phyloP scores from a whole-genome alignment of 2,329 filamentous ascomycete genomes.

The Phialophora verrucosa region DNA sequence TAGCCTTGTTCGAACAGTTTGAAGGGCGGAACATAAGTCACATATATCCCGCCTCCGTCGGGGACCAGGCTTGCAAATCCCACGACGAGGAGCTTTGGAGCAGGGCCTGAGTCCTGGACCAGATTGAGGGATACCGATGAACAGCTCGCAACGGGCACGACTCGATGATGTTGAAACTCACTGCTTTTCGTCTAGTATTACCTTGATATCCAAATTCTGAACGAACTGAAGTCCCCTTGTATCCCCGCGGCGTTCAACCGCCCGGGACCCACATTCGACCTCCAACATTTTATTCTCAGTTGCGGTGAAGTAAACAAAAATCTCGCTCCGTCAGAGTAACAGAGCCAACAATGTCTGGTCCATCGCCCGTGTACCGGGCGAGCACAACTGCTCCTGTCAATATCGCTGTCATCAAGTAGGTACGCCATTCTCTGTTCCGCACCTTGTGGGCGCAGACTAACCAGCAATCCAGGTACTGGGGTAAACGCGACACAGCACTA shows the following conservation, averaged over 20 bases:
- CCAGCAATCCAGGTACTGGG: constrained; percentile 74
- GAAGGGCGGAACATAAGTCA: background rate
- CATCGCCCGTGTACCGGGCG: constrained; percentile 72
- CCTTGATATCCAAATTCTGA: background rate
- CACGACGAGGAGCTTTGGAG: background rate
- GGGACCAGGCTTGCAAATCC: background rate
- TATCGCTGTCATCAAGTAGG: constrained; percentile 43
- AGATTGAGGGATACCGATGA: background rate
- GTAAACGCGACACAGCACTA: constrained; percentile 89
- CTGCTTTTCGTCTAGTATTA: background rate
- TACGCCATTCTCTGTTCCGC: constrained; percentile 34
- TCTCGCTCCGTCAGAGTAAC: background rate
- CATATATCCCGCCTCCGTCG: background rate
- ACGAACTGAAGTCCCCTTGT: background rate
- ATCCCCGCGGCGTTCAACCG: no score
- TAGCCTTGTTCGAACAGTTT: background rate
- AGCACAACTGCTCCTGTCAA: constrained; percentile 80
- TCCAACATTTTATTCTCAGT: constrained; percentile 7
- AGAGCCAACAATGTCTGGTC: constrained; percentile 33
- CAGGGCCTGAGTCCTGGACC: background rate
- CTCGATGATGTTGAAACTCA: background rate
- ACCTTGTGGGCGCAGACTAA: background rate
- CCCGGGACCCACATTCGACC: background rate
- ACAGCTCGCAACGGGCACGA: background rate
- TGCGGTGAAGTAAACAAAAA: constrained; percentile 9